Conservation (phyloP, 2,329 filamentous ascomycete genomes). For the Fusarium sp. region DNA sequence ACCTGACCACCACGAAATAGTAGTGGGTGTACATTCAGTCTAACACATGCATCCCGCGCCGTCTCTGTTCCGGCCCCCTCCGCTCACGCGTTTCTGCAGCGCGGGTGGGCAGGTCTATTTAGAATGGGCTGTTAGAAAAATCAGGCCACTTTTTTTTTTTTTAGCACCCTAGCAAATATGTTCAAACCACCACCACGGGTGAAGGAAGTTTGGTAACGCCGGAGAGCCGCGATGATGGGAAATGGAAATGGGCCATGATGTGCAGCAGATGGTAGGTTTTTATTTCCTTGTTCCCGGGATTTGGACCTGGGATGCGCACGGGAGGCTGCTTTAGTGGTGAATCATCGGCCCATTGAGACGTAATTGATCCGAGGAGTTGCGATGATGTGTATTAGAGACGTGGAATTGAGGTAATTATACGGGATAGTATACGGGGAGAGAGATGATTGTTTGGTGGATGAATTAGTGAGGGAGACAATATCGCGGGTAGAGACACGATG, state of each 20-base stretch:
- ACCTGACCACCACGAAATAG: accelerated
- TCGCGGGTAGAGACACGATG: background rate
- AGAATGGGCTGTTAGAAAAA: constrained; percentile 46
- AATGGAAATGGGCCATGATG: background rate
- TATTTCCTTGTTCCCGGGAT: constrained; percentile 13
- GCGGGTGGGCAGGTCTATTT: constrained; percentile 27
- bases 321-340: constrained; percentile 11
- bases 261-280: background rate
- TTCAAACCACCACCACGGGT: constrained; percentile 3
- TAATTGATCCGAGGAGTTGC: constrained; percentile 3
- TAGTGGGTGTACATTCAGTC: background rate
- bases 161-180: background rate
- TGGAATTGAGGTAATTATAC: background rate
- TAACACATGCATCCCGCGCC: constrained; percentile 20
- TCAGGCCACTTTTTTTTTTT: constrained; percentile 43
- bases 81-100: constrained; percentile 43
- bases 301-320: background rate
- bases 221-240: too few species aligned
- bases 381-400: background rate
- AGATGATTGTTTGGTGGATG: background rate
- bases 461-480: background rate
- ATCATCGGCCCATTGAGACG: constrained; percentile 17
- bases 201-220: background rate
- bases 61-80: constrained; percentile 45
- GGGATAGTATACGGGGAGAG: background rate